Conservation (phyloP, 73 alveolate species). For the Loxodes magnus region DNA sequence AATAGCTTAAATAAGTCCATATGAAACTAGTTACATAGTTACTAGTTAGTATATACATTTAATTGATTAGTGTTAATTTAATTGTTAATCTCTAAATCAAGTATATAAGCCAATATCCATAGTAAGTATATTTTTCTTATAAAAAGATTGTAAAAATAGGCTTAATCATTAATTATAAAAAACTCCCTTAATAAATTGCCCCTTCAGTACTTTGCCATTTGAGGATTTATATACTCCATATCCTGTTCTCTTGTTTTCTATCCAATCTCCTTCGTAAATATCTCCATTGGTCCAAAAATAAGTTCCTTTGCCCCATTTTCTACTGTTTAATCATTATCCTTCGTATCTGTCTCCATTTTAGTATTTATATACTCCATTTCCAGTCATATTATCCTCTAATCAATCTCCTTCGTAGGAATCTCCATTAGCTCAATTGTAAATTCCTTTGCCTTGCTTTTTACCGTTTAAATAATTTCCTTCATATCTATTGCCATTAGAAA, state of each 20-base stretch:
- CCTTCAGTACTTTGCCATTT: conserved; percentile 47
- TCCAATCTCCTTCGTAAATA: conserved; percentile 41
- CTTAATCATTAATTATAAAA: too few relatives aligned
- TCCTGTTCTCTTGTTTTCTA: conserved; percentile 21
- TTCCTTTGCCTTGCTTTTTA: conserved; percentile 24
- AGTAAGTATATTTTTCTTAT: too few relatives aligned
- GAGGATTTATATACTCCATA: conserved; percentile 41
- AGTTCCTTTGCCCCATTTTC: conserved; percentile 44
- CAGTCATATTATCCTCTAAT: conserved; percentile 27
- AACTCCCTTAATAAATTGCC: conserved; percentile 36
- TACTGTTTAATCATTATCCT: conserved; percentile 51
- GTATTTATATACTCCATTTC: conserved; percentile 38
- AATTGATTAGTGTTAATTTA: too few relatives aligned
- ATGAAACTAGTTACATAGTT: too few relatives aligned
- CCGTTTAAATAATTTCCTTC: conserved; percentile 39
- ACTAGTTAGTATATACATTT: too few relatives aligned
- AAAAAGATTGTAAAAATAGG: too few relatives aligned
- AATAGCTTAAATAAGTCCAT: too few relatives aligned
- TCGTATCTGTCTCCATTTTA: conserved; percentile 40
- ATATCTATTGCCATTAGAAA: conserved; percentile 22
- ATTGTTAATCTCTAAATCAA: too few relatives aligned
- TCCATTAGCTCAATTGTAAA: conserved; percentile 52
- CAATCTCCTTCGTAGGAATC: conserved; percentile 46
- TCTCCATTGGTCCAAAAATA: conserved; percentile 19
- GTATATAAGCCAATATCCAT: too few relatives aligned